Evolutionary conservation across 768 basidiomycete species (phyloP).

Genomic region (Tricholoma saponaceum): DNA sequence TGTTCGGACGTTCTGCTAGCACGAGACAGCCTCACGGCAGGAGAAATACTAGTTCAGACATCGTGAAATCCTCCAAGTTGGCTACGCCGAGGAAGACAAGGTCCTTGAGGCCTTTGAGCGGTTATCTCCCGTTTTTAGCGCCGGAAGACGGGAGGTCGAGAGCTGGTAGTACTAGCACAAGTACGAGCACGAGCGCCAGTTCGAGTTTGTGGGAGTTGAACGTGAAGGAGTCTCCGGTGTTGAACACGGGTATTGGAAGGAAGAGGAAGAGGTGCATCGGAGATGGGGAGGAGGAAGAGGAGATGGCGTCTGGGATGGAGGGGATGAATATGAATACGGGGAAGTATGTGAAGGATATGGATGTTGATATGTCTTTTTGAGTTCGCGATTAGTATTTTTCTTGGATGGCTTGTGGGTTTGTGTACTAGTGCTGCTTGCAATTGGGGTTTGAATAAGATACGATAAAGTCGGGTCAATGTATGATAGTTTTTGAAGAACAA

Average conservation of each 20-base stretch:
- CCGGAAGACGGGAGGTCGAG: background rate
- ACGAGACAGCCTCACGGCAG: background rate
- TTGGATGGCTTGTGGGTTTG: too few relatives aligned
- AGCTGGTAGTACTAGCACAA: too few relatives aligned
- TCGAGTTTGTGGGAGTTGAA: background rate
- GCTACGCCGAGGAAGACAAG: conserved; percentile 10
- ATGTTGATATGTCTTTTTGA: background rate
- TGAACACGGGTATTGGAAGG: background rate
- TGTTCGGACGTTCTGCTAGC: background rate
- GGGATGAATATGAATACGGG: conserved; percentile 10
- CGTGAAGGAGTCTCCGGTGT: background rate
- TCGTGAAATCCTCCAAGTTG: background rate
- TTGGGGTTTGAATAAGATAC: too few relatives aligned
- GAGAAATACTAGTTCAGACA: background rate
- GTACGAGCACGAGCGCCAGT: background rate
- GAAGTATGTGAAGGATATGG: conserved; percentile 1
- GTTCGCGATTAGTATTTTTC: background rate
- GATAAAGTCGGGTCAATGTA: too few relatives aligned
- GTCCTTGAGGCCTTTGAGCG: conserved; percentile 9
- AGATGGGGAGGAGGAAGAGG: conserved; percentile 2
- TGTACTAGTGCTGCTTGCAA: too few relatives aligned
- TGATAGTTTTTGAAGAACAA: too few relatives aligned
- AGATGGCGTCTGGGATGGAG: conserved; percentile 5
- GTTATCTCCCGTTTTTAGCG: background rate
- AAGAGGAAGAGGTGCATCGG: conserved; percentile 12